Evolutionary conservation across 2,329 filamentous ascomycete genomes (phyloP).

Genomic region (Aureobasidium sp.): DNA sequence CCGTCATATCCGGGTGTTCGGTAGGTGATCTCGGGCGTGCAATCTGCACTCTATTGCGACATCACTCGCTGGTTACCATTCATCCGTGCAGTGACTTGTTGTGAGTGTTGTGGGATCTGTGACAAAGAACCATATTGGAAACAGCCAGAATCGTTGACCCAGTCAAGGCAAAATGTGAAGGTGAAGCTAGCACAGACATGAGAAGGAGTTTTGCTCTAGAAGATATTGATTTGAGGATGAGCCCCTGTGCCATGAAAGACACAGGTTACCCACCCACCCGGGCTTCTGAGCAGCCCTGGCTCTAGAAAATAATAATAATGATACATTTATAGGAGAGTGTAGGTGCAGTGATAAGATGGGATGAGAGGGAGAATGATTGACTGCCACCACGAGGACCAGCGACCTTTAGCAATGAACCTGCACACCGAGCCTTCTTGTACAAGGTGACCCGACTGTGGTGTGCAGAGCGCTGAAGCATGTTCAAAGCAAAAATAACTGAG

Average conservation of each 20-base stretch:
- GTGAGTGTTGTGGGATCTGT: neutral
- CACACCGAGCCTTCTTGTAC: neutral
- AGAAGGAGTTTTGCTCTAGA: too few species aligned
- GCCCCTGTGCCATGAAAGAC: neutral
- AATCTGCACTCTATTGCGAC: neutral
- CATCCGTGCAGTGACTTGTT: neutral
- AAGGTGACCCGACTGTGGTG: neutral
- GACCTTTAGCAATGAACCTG: neutral
- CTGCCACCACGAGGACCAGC: neutral
- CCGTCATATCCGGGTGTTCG: neutral
- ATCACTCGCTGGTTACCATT: neutral
- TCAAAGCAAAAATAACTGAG: neutral
- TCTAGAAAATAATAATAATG: neutral
- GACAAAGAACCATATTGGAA: too few species aligned
- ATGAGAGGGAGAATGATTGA: neutral
- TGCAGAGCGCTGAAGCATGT: conserved; percentile 5
- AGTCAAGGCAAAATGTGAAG: too few species aligned
- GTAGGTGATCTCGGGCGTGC: neutral
- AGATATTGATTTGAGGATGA: neutral
- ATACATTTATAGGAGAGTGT: neutral
- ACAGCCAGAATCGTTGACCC: neutral
- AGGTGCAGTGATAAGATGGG: neutral
- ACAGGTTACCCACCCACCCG: neutral
- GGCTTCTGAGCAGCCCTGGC: conserved; percentile 2
- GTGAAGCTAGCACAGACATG: neutral